Conservation (phyloP, 345 rosid species). For the Kandelia obovata region DNA sequence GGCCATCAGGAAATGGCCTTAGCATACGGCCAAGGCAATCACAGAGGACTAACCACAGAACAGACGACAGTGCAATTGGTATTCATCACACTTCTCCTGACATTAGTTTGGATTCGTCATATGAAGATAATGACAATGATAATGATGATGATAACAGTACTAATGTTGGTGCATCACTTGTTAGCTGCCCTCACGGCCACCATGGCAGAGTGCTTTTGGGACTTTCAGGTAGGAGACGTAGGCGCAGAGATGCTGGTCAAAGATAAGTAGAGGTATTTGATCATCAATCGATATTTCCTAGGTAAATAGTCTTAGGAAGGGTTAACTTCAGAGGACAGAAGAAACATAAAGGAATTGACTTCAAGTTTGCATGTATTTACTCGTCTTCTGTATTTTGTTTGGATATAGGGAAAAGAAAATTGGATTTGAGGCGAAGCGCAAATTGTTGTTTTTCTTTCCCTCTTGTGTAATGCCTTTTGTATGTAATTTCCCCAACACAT, state of each 20-base stretch:
- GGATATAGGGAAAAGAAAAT: slow-evolving; percentile 9
- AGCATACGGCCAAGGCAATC: slow-evolving; percentile 41
- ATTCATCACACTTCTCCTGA: slow-evolving; percentile 22
- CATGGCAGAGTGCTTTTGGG: slow-evolving; percentile 59
- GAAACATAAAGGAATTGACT: slow-evolving; percentile 10
- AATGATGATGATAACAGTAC: slow-evolving; percentile 25
- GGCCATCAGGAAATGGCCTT: slow-evolving; percentile 49
- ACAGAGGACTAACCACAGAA: slow-evolving; percentile 25
- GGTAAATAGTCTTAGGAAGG: slow-evolving; percentile 20
- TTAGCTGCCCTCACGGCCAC: slow-evolving; percentile 51
- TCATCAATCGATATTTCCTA: background rate
- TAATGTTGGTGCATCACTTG: slow-evolving; percentile 44
- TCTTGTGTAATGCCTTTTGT: slow-evolving; percentile 4
- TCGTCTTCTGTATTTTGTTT: background rate
- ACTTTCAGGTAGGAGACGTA: slow-evolving; percentile 72
- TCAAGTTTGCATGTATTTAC: slow-evolving; percentile 9
- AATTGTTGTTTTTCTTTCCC: background rate
- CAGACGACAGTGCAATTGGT: slow-evolving; percentile 35
- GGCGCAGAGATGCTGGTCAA: slow-evolving; percentile 47
- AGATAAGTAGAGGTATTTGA: slow-evolving; percentile 4
- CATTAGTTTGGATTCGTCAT: slow-evolving; percentile 37
- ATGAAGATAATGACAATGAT: slow-evolving; percentile 36
- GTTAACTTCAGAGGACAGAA: slow-evolving; percentile 8
- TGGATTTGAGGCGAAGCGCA: background rate
- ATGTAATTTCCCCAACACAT: slow-evolving; percentile 5